These are phyloP conservation scores for Pisolithus microcarpus DNA, from an alignment of 768 basidiomycete genomes.

Conservation along the genomic window DNA sequence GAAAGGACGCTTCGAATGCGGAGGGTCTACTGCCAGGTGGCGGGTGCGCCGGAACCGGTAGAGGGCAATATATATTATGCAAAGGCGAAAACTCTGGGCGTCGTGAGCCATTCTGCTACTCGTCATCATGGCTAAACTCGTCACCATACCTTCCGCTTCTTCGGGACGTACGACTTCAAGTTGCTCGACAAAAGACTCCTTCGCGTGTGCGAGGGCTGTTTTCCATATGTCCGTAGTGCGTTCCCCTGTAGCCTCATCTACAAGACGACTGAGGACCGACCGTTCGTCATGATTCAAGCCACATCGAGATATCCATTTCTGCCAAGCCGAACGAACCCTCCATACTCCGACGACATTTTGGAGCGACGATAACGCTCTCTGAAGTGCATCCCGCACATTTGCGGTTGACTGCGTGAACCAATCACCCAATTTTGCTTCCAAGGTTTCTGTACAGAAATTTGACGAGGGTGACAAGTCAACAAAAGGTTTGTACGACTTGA, in stretches of 20 bases:
- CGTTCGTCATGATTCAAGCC: constrained; percentile 45
- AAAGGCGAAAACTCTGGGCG: constrained; percentile 44
- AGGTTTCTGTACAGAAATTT: constrained; percentile 35
- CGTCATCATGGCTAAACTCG: background rate
- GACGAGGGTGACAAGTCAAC: constrained; percentile 59
- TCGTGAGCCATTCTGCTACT: constrained; percentile 8
- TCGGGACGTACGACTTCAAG: constrained; percentile 24
- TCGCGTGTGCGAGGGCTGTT: constrained; percentile 35
- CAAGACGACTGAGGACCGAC: constrained; percentile 31
- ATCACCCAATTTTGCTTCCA: constrained; percentile 42
- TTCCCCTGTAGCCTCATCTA: constrained; percentile 50
- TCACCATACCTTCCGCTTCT: constrained; percentile 13
- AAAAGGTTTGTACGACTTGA: constrained; percentile 80
- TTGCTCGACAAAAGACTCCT: constrained; percentile 39
- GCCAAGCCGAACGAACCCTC: constrained; percentile 51
- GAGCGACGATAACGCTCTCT: constrained; percentile 54
- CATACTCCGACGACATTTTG: constrained; percentile 62
- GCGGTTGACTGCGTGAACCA: constrained; percentile 59
- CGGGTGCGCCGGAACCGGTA: constrained; percentile 40
- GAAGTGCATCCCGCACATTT: constrained; percentile 38
- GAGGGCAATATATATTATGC: constrained; percentile 49
- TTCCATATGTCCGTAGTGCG: constrained; percentile 59
- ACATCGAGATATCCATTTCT: constrained; percentile 39
- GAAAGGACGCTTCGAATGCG: constrained; percentile 40
- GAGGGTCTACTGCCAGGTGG: constrained; percentile 31